Percentiles rank a stretch among this genome's conserved stretches.
phyloP scores from a whole-genome alignment of 441 rosid species.

The Pelargonium citronellum region DNA sequence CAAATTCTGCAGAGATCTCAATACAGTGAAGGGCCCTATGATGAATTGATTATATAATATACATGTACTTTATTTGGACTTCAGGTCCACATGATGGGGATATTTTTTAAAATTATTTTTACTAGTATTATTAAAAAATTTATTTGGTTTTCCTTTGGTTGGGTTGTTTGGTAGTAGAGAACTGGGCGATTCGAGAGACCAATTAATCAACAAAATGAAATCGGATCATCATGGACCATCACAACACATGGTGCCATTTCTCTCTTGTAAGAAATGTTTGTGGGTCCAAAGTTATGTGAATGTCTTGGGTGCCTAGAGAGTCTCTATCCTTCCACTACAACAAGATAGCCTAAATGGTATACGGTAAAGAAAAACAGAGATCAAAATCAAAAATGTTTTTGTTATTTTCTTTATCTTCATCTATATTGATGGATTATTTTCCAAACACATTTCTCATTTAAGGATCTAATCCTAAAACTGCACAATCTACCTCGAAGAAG shows the following conservation, averaged over 20 bases:
- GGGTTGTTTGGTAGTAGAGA: constrained; percentile 6
- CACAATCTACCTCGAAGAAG: no score
- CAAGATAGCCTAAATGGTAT: not conserved
- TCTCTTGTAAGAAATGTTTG: not conserved
- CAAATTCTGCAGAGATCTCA: not conserved
- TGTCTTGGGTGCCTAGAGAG: not conserved
- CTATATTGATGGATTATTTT: not conserved
- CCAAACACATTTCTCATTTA: no score
- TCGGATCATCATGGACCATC: not conserved
- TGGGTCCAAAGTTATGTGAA: not conserved
- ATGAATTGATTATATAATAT: not conserved
- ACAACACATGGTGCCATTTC: constrained; percentile 2
- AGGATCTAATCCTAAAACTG: no score
- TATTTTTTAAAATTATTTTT: not conserved
- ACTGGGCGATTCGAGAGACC: not conserved
- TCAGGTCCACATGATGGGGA: not conserved
- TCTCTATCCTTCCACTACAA: not conserved
- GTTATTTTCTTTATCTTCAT: not conserved
- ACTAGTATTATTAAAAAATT: not conserved
- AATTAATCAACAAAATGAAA: not conserved
- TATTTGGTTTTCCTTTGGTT: constrained; percentile 3
- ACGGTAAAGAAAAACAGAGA: not conserved
- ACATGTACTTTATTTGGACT: not conserved
- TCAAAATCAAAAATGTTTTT: not conserved
- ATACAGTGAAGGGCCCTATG: not conserved